Base-by-base conservation (phyloP, 1,284 basidiomycete genomes). In the Uromyces viciae-fabae region DNA sequence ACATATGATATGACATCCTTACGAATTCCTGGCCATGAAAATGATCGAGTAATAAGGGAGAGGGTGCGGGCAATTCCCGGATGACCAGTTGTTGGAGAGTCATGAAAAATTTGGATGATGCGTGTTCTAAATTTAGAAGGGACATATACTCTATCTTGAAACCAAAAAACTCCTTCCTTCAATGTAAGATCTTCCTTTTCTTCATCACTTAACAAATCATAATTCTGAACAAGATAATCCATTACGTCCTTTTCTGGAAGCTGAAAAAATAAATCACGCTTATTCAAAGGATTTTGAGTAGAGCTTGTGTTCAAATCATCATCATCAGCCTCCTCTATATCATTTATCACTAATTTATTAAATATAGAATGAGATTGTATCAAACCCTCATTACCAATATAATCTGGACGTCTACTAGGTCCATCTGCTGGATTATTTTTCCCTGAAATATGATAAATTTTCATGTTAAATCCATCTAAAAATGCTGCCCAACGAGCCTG, bases 1-100 rank as follows among this genome's bases (percentile, higher is more conserved):
- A 66, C 60, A 17, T 49, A 76, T 1, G 7, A 17, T 0, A 66
- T 56, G 2, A 78, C 46, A 7, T 68, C 49, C 14, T 58, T 38
- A 40, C 38, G 15, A 4, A 78, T n/a, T 2, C n/a, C 25, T 28
- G 62, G 62, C 75, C 75, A 78, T 33, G 43, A 58, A 76, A 71
- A 69, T 1, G 75, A 52, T 0, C 75, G 11, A 2, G 64, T 54
- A 0, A 78, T 25, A 1, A 38, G 3, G 2, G 40, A 43, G 25
- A 78, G 33, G 22, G 62, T 54, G 14, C 52, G 43, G 1, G 46
- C 46, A 15, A 58, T 36, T 1, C 75, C 66, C 11, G 46, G 46
- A 78, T 78, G 75, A 0, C 75, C 75, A 19, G 31, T 49, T 2
- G 36, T 33, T 9, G 75, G 75, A 9, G 60, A 2, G 49, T 62